phyloP scores from a whole-genome alignment of 306 rosid species.

The Sophora flavescens region DNA sequence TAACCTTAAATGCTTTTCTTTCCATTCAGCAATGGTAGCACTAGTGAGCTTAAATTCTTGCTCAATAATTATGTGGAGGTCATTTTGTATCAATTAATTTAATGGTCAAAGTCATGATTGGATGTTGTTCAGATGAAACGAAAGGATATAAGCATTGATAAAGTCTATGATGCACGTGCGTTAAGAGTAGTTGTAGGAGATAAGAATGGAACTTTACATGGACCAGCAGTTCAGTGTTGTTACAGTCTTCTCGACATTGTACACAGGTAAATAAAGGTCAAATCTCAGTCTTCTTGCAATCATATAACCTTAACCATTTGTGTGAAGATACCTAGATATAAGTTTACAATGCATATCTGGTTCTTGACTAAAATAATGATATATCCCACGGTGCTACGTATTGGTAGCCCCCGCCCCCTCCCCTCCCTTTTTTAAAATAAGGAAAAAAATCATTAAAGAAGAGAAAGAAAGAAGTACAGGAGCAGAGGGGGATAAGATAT shows the following conservation, averaged over 20 bases:
- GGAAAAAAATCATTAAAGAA: slow-evolving; percentile 32
- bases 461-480: slow-evolving; percentile 5
- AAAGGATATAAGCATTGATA: slow-evolving; percentile 76
- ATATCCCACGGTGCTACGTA: slow-evolving; percentile 1
- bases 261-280: slow-evolving; percentile 70
- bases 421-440: not conserved
- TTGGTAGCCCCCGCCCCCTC: too few species aligned
- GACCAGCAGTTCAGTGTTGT: slow-evolving; percentile 94
- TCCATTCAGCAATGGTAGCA: not conserved
- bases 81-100: slow-evolving; percentile 17
- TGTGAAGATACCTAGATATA: slow-evolving; percentile 21
- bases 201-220: slow-evolving; percentile 90
- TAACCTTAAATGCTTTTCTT: not conserved
- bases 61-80: not conserved
- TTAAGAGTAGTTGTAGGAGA: slow-evolving; percentile 97
- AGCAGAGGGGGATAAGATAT: slow-evolving; percentile 7
- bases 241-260: slow-evolving; percentile 90
- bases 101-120: slow-evolving; percentile 41
- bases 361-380: not conserved
- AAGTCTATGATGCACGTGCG: slow-evolving; percentile 96
- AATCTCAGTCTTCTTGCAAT: slow-evolving; percentile 14
- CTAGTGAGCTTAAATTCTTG: slow-evolving; percentile 20
- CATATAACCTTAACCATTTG: slow-evolving; percentile 27
- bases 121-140: slow-evolving; percentile 78
- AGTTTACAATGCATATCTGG: slow-evolving; percentile 6